These are phyloP conservation scores for Tylopilus vinaceipallidus DNA, from an alignment of 768 basidiomycete species.

Conservation along the genomic window DNA sequence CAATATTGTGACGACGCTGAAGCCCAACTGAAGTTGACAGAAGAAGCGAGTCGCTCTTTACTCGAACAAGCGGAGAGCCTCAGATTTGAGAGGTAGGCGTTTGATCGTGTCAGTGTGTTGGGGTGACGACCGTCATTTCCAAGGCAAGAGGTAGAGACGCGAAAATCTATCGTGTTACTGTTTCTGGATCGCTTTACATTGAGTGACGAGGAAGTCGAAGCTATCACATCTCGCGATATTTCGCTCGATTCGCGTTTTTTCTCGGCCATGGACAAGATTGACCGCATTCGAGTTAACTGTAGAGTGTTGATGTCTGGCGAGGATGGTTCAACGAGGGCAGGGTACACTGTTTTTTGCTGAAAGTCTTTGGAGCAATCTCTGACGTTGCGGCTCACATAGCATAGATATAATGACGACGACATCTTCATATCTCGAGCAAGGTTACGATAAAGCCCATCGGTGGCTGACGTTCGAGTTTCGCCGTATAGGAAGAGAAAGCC, in stretches of 20 bases:
- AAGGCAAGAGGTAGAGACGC: slow-evolving; percentile 70
- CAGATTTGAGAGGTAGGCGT: slow-evolving; percentile 63
- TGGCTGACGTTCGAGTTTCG: slow-evolving; percentile 87
- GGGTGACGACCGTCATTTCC: neutral
- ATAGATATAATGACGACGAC: slow-evolving; percentile 88
- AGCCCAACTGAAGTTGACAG: slow-evolving; percentile 67
- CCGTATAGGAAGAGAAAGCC: slow-evolving; percentile 68
- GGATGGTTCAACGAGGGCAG: slow-evolving; percentile 72
- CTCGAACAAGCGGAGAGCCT: slow-evolving; percentile 82
- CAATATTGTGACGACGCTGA: slow-evolving; percentile 81
- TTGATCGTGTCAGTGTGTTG: neutral
- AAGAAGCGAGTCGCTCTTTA: slow-evolving; percentile 71
- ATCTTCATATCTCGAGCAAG: slow-evolving; percentile 79
- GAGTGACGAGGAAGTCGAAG: slow-evolving; percentile 64
- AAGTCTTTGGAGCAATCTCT: neutral
- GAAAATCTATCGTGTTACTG: slow-evolving; percentile 67
- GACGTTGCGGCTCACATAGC: slow-evolving; percentile 38
- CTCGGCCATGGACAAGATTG: slow-evolving; percentile 82
- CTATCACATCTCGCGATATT: slow-evolving; percentile 76
- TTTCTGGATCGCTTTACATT: slow-evolving; percentile 90
- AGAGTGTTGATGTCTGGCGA: slow-evolving; percentile 84
- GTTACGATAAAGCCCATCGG: slow-evolving; percentile 84
- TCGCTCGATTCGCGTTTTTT: slow-evolving; percentile 76
- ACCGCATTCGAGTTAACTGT: slow-evolving; percentile 81
- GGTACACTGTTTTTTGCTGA: slow-evolving; percentile 42